These are phyloP conservation scores for Mycena venus DNA, from an alignment of 768 basidiomycete genomes.

Conservation along the genomic window DNA sequence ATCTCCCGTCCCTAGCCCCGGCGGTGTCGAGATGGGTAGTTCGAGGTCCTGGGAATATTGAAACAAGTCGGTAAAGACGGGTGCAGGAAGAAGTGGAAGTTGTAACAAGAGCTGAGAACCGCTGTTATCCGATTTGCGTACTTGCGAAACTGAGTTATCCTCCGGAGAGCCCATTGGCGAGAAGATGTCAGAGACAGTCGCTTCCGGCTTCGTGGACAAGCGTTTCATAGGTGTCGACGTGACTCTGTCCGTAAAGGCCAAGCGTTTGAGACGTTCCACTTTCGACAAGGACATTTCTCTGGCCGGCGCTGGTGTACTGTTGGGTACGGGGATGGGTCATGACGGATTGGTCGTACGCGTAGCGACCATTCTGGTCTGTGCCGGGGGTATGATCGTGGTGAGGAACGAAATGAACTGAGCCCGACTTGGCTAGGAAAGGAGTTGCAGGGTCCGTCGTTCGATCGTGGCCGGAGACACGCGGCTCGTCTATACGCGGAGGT, in stretches of 20 bases:
- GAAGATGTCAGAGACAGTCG: conserved; percentile 65
- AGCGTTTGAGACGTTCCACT: conserved; percentile 48
- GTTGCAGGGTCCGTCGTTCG: conserved; percentile 47
- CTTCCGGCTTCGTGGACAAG: conserved; percentile 50
- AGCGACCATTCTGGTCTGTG: conserved; percentile 84
- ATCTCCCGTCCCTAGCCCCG: conserved; percentile 44
- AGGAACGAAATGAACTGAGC: conserved; percentile 79
- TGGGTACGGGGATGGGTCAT: conserved; percentile 42
- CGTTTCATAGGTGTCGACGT: conserved; percentile 45
- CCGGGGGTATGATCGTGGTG: conserved; percentile 80
- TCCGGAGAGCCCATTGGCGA: conserved; percentile 50
- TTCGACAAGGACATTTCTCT: conserved; percentile 43
- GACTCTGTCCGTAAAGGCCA: conserved; percentile 40
- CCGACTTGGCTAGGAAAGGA: conserved; percentile 53
- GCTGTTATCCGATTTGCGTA: conserved; percentile 35
- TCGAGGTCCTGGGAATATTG: conserved; percentile 68
- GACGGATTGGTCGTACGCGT: conserved; percentile 65
- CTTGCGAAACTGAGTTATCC: conserved; percentile 40
- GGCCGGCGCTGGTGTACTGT: conserved; percentile 39
- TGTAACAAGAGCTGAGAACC: conserved; percentile 22
- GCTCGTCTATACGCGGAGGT: conserved; percentile 33
- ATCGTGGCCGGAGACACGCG: conserved; percentile 25
- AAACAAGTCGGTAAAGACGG: conserved; percentile 66
- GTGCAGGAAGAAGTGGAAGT: conserved; percentile 56
- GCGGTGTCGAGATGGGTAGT: conserved; percentile 44